phyloP scores from a whole-genome alignment of 2,329 filamentous ascomycete species.

The Alternaria conjuncta region DNA sequence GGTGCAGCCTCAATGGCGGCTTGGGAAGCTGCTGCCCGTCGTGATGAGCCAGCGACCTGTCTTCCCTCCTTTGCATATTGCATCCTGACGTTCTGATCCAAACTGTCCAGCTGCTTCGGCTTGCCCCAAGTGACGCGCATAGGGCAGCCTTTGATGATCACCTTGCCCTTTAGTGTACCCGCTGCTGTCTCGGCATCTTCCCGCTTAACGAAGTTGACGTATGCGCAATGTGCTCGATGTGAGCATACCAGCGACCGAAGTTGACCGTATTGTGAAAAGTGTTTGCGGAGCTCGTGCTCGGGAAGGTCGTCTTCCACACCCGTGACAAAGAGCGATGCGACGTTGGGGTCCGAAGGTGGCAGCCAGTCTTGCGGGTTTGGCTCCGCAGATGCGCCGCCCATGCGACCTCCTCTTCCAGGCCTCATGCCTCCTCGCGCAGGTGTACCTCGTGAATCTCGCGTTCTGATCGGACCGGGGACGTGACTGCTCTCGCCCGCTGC shows the following conservation, averaged over 20 bases:
- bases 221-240: constrained; percentile 96
- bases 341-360: constrained; percentile 81
- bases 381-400: constrained; percentile 70
- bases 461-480: constrained; percentile 76
- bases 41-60: constrained; percentile 34
- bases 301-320: constrained; percentile 96
- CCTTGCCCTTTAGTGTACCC: constrained; percentile 81
- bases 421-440: constrained; percentile 48
- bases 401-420: constrained; percentile 54
- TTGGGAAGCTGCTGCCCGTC: constrained; percentile 37
- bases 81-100: constrained; percentile 84
- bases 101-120: constrained; percentile 87
- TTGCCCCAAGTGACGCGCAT: constrained; percentile 90
- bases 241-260: constrained; percentile 94
- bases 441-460: constrained; percentile 62
- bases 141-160: constrained; percentile 89
- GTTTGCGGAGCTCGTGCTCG: constrained; percentile 87
- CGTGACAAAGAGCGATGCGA: constrained; percentile 93
- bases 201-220: constrained; percentile 89
- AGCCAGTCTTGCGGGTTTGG: constrained; percentile 84
- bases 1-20: constrained; percentile 51
- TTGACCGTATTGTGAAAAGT: constrained; percentile 87
- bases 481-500: constrained; percentile 43
- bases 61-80: constrained; percentile 82
- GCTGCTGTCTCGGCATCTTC: constrained; percentile 87